Evolutionary conservation across 2,329 filamentous ascomycete genomes (phyloP).

Genomic region (Zelopaecilomyces penicillatus): DNA sequence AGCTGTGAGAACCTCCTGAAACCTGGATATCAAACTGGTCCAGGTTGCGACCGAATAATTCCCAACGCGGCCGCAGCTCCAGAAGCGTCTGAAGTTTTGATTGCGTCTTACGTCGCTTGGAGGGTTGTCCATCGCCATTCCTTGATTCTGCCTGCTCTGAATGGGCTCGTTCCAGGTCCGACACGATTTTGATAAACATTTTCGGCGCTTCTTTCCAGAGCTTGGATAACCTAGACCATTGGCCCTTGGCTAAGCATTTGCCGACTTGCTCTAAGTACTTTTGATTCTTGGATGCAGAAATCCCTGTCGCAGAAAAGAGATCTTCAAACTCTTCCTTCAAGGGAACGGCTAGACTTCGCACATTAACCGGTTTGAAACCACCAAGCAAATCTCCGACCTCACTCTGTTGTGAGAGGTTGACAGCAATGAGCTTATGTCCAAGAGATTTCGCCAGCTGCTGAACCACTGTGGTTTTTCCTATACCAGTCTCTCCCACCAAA

Average conservation of each 20-base stretch:
- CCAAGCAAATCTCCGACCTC: constrained; percentile 93
- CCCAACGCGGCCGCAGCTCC: constrained; percentile 62
- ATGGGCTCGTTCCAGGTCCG: constrained; percentile 41
- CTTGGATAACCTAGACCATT: constrained; percentile 80
- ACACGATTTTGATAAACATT: constrained; percentile 69
- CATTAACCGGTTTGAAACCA: constrained; percentile 92
- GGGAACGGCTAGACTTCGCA: constrained; percentile 77
- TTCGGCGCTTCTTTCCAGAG: constrained; percentile 84
- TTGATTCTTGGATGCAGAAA: constrained; percentile 80
- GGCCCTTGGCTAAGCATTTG: constrained; percentile 70
- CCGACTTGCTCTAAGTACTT: constrained; percentile 74
- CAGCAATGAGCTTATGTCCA: constrained; percentile 78
- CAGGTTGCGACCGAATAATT: constrained; percentile 65
- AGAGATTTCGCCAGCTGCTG: constrained; percentile 82
- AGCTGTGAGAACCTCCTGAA: constrained; percentile 60
- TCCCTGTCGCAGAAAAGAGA: constrained; percentile 74
- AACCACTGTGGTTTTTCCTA: constrained; percentile 93
- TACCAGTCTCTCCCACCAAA: constrained; percentile 96
- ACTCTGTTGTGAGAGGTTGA: constrained; percentile 96
- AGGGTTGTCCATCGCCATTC: constrained; percentile 43
- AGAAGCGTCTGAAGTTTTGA: constrained; percentile 58
- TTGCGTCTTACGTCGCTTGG: constrained; percentile 60
- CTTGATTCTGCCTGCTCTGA: constrained; percentile 26
- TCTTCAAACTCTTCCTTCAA: constrained; percentile 91
- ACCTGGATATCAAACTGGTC: constrained; percentile 75